Evolutionary conservation across 495 filamentous ascomycete species (phyloP), one percentile per base, ranked within the genome.

Genomic region (Achaetomiella virescens): DNA sequence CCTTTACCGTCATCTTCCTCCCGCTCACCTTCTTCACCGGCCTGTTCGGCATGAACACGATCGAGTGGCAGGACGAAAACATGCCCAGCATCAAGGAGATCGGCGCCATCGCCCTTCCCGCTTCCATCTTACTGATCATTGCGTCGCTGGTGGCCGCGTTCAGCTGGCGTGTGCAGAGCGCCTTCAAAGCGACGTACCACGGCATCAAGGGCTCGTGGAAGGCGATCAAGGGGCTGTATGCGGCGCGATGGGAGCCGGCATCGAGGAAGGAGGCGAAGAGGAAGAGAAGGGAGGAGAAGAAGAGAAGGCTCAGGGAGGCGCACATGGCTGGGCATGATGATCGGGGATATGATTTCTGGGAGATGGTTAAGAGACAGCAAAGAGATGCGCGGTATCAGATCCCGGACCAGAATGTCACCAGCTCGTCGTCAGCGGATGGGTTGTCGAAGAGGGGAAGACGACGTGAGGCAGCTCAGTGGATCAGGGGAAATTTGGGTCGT

Each of bases 21-120:
- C 84, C 84, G 0, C 67, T 86, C 3, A 81, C 78, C 18, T 87
- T 87, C 70, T 86, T 87, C 65, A 85, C 84, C 0, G 80, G 80
- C 8, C 61, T 87, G 1, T 86, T 86, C 51, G 84, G 84, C 21
- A 82, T 87, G 70, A 86, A 87, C 54, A 77, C 79, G 11, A 68
- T 72, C 24, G 82, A 87, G 70, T 87, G 84, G 84, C 78, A 75
- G 54, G 80, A 76, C 9, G 67, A 68, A 5, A 60, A 71, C n/a
- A 61, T 71, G 18, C 62, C 66, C 9, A 67, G 62, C 45, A 59
- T 78, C 6, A 55, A 52, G 1, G 10, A 60, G 6, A 73, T 78
- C 24, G 75, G 73, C 4, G 51, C 58, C 47, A 71, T 78, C 50
- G 70, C 73, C 7, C 69, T 78, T 3, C 75, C 75, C 4, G 54